A percentile compares a stretch with the other conserved stretches of the same genome.
phyloP scores from a whole-genome alignment of 345 rosid species.

The Erodium maritimum region DNA sequence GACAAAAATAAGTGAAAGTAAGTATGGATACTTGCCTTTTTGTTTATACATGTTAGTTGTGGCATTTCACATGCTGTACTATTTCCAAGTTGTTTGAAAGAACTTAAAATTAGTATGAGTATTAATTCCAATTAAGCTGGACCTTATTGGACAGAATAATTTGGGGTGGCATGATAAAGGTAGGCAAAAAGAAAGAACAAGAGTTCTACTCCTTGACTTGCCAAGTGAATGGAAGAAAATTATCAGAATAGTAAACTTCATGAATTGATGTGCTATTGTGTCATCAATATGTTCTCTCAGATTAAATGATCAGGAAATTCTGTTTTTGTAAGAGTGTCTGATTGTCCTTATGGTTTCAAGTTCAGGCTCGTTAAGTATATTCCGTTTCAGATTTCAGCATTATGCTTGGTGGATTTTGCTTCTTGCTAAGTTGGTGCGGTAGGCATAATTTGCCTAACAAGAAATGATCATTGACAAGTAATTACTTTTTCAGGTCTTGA shows the following conservation, averaged over 20 bases:
- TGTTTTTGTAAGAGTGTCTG: neutral
- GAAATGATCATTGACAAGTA: neutral
- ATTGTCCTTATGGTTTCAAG: neutral
- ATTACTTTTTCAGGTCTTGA: constrained; percentile 55
- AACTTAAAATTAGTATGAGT: neutral
- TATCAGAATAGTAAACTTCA: neutral
- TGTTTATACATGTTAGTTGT: neutral
- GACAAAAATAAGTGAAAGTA: constrained; percentile 86
- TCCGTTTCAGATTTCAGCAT: neutral
- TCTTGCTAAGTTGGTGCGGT: neutral
- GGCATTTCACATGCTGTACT: neutral
- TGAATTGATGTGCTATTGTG: neutral
- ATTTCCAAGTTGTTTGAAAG: neutral
- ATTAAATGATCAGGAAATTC: neutral
- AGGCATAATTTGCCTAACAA: neutral
- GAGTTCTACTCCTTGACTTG: neutral
- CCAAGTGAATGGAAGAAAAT: neutral
- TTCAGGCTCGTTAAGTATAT: neutral
- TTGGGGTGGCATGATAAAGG: neutral
- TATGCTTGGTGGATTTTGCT: neutral
- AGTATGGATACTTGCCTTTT: constrained; percentile 17
- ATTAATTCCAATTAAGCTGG: neutral
- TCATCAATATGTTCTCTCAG: neutral
- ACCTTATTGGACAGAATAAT: neutral
- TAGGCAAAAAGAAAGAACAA: no score